phyloP scores from a whole-genome alignment of 257 asterid genomes.

The Osmanthus fragrans region DNA sequence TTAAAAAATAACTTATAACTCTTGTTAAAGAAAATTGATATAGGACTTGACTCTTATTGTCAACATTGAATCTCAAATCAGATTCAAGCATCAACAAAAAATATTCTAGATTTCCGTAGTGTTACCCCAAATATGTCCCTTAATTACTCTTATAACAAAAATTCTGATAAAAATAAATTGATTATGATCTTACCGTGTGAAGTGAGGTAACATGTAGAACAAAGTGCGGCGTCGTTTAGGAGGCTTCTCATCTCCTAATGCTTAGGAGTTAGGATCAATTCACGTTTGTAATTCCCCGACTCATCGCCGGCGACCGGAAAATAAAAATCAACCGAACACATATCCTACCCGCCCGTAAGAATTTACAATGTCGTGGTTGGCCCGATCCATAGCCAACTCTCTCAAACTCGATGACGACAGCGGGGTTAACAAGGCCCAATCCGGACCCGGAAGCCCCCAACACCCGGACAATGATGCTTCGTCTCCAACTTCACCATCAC shows the following conservation, averaged over 20 bases:
- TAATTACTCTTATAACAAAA: too few relatives aligned
- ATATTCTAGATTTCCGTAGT: too few relatives aligned
- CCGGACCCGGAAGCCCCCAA: constrained; percentile 31
- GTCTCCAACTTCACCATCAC: constrained; percentile 58
- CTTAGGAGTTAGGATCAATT: background rate
- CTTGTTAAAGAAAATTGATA: too few relatives aligned
- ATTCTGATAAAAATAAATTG: too few relatives aligned
- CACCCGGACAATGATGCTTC: constrained; percentile 32
- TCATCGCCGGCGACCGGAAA: background rate
- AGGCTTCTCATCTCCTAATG: background rate
- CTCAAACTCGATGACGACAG: constrained; percentile 52
- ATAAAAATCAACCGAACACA: background rate
- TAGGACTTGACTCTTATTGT: too few relatives aligned
- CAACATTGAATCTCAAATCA: too few relatives aligned
- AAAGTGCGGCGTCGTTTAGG: background rate
- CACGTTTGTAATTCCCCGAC: background rate
- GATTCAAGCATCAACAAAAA: too few relatives aligned
- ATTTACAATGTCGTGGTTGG: constrained; percentile 82
- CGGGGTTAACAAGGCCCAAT: constrained; percentile 23
- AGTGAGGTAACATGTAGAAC: background rate
- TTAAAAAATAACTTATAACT: too few relatives aligned
- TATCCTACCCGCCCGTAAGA: background rate
- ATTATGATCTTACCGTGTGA: background rate
- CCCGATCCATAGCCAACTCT: constrained; percentile 91
- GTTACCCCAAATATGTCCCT: too few relatives aligned